Evolutionary conservation across 805 yeast species (phyloP).

Genomic region (Saitoella complicata): DNA sequence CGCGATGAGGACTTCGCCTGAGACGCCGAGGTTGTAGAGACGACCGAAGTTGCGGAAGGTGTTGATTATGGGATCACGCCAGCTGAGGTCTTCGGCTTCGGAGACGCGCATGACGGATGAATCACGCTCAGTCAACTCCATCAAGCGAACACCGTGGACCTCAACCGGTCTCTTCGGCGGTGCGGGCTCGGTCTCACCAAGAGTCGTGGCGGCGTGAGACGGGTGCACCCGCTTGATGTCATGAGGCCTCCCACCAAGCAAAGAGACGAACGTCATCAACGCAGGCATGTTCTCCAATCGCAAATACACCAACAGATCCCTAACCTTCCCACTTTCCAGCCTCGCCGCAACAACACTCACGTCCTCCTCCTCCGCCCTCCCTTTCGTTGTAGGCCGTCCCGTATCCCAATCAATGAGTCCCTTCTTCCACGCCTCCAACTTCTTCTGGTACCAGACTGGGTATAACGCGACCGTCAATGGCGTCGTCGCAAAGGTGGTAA

Average conservation of each 20-base stretch:
- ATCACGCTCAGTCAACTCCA: constrained; percentile 5
- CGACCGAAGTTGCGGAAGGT: constrained; percentile 2
- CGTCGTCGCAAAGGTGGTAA: constrained; percentile 64
- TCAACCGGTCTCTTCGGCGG: neutral
- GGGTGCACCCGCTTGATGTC: too few species aligned
- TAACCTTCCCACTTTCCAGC: neutral
- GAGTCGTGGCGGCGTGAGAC: neutral
- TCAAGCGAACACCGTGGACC: constrained; percentile 2
- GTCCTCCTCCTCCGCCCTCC: constrained; percentile 3
- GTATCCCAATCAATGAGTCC: constrained; percentile 20
- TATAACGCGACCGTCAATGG: constrained; percentile 50
- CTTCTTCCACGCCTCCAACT: constrained; percentile 13
- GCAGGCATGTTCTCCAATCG: constrained; percentile 1
- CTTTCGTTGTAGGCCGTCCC: constrained; percentile 15
- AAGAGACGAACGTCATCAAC: neutral
- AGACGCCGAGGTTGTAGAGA: neutral
- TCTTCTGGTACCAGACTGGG: constrained; percentile 28
- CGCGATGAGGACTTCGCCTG: constrained; percentile 1
- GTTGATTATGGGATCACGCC: constrained; percentile 1
- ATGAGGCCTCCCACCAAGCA: neutral
- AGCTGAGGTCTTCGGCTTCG: neutral
- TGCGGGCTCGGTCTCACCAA: neutral
- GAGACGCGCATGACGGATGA: constrained; percentile 4
- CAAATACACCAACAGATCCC: constrained; percentile 3
- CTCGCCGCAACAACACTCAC: constrained; percentile 3